phyloP scores from a whole-genome alignment of 2,329 filamentous ascomycete genomes.

The Penicillium sp. region DNA sequence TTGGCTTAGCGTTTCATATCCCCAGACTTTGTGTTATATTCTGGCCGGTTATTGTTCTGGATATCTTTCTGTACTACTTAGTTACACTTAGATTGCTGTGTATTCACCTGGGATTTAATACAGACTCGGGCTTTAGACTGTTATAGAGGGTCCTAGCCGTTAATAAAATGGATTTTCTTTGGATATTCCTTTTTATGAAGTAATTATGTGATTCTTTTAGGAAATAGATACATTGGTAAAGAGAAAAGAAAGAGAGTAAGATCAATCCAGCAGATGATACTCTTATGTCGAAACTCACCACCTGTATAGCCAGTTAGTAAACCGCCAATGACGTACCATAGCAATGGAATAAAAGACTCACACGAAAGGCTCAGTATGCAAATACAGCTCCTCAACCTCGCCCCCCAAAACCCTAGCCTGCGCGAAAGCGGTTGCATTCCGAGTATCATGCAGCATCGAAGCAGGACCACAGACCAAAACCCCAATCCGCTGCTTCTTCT shows the following conservation, averaged over 20 bases:
- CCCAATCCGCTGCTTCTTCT: constrained; percentile 17
- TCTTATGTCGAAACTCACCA: constrained; percentile 3
- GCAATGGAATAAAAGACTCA: constrained; percentile 25
- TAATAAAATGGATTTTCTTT: not conserved
- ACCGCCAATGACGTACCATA: not conserved
- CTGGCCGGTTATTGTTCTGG: not conserved
- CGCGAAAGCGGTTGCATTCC: constrained; percentile 40
- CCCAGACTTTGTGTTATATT: not conserved
- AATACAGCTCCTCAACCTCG: constrained; percentile 32
- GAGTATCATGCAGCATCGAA: constrained; percentile 42
- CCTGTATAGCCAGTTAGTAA: constrained; percentile 3
- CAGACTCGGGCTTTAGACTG: not conserved
- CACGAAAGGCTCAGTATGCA: constrained; percentile 43
- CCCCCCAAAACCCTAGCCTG: constrained; percentile 33
- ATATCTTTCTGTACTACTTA: not conserved
- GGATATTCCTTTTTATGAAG: not conserved
- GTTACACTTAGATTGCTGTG: not conserved
- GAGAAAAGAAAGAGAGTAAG: not conserved
- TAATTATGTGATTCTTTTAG: not conserved
- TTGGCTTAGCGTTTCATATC: not conserved
- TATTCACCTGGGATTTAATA: not conserved
- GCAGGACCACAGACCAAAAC: constrained; percentile 40
- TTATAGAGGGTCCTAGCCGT: not conserved
- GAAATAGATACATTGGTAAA: not conserved
- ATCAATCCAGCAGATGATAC: not conserved